A percentile compares a stretch with the other conserved stretches of the same genome.
Evolutionary conservation across 2,329 filamentous ascomycete species (phyloP).

Genomic region (Sarocladium oryzae): DNA sequence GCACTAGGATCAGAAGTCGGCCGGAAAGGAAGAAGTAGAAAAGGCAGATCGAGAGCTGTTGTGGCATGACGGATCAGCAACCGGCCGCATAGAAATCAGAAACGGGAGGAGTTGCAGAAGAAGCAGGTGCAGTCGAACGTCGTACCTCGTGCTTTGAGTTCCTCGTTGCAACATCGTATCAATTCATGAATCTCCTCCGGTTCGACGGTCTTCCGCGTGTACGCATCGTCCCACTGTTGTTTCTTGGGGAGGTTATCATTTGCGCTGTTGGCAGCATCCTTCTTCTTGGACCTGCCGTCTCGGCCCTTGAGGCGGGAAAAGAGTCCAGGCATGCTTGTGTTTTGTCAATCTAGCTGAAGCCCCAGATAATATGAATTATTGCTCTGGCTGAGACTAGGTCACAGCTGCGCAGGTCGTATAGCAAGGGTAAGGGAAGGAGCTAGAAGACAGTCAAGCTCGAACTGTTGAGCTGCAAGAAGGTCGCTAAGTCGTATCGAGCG

Average conservation of each 20-base stretch:
- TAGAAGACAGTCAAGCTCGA: not conserved
- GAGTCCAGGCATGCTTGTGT: conserved; percentile 45
- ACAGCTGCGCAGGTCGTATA: too few relatives aligned
- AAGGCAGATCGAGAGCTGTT: conserved; percentile 79
- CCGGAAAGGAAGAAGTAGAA: conserved; percentile 88
- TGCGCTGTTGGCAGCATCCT: conserved; percentile 48
- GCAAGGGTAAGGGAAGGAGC: not conserved
- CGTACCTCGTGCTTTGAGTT: conserved; percentile 91
- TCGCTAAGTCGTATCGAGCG: not conserved
- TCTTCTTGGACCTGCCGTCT: conserved; percentile 63
- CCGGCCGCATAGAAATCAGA: not conserved
- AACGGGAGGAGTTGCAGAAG: not conserved
- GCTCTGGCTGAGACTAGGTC: not conserved
- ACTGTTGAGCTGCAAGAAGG: not conserved
- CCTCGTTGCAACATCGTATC: conserved; percentile 74
- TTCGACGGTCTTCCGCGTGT: conserved; percentile 72
- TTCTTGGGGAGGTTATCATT: conserved; percentile 53
- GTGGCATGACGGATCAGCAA: conserved; percentile 16
- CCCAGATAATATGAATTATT: too few relatives aligned
- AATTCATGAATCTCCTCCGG: conserved; percentile 89
- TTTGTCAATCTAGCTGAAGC: not conserved
- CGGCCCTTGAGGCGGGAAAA: conserved; percentile 67
- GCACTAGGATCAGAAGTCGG: conserved; percentile 88
- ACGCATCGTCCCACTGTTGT: conserved; percentile 82
- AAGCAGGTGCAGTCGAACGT: conserved; percentile 10